Percentiles rank a stretch among this genome's conserved stretches.
Conservation (phyloP, 371 early-diverging fungal genomes). For the Modicella reniformis region DNA sequence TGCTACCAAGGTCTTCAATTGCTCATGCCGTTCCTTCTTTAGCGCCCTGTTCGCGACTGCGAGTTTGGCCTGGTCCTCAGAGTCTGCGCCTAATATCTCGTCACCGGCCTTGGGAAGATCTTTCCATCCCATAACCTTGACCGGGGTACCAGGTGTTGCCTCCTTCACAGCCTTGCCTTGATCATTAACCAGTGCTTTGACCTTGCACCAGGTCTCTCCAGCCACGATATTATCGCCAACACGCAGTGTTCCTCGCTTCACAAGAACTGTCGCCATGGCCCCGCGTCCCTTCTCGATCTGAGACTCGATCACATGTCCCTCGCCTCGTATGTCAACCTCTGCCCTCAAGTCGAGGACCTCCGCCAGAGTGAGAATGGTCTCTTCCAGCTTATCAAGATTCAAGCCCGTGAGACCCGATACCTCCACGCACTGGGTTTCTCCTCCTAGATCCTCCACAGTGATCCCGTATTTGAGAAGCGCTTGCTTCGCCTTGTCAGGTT, state of each 20-base stretch:
- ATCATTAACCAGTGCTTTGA: slow-evolving; percentile 86
- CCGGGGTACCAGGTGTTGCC: slow-evolving; percentile 90
- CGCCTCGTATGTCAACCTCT: slow-evolving; percentile 74
- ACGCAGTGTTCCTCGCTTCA: slow-evolving; percentile 85
- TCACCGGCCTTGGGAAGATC: slow-evolving; percentile 92
- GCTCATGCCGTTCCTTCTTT: slow-evolving; percentile 68
- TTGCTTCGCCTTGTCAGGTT: slow-evolving; percentile 78
- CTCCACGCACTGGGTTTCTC: slow-evolving; percentile 90
- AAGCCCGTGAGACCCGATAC: slow-evolving; percentile 89
- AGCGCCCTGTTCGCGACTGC: slow-evolving; percentile 76
- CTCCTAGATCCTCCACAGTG: slow-evolving; percentile 92
- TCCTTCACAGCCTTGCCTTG: slow-evolving; percentile 73
- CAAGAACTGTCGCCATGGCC: slow-evolving; percentile 86
- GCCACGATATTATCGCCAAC: slow-evolving; percentile 85
- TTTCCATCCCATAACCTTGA: slow-evolving; percentile 93
- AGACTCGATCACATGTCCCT: slow-evolving; percentile 91
- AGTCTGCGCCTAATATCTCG: slow-evolving; percentile 79
- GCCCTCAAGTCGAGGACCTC: slow-evolving; percentile 89
- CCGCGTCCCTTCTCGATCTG: slow-evolving; percentile 87
- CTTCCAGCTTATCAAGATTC: slow-evolving; percentile 88
- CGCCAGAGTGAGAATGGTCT: slow-evolving; percentile 85
- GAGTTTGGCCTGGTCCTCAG: slow-evolving; percentile 80
- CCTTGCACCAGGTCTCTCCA: slow-evolving; percentile 87
- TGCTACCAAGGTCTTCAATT: slow-evolving; percentile 73
- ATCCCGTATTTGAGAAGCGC: slow-evolving; percentile 82